Conservation (phyloP, 352 stramenopile genomes). For the Pythium brachiatum region DNA sequence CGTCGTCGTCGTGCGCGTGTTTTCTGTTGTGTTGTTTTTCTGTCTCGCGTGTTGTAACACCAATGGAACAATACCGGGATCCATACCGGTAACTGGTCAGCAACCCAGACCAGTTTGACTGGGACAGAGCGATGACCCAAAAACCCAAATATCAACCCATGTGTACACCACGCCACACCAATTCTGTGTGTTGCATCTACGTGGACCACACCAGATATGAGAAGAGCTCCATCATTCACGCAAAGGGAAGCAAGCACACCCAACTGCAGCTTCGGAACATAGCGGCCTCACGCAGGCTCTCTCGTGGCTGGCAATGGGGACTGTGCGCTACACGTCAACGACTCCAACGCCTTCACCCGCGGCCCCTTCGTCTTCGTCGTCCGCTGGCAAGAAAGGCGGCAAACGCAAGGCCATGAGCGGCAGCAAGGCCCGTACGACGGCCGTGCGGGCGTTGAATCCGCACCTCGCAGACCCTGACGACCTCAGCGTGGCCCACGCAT, state of each 20-base stretch:
- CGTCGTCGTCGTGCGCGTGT: background rate
- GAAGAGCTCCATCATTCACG: background rate
- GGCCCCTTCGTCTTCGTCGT: slow-evolving; percentile 6
- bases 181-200: too few species aligned
- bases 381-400: slow-evolving; percentile 13
- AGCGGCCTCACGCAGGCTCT: background rate
- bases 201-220: slow-evolving; percentile 5
- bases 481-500: slow-evolving; percentile 20
- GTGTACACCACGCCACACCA: slow-evolving; percentile 3
- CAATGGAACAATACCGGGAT: background rate
- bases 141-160: background rate
- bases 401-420: slow-evolving; percentile 15
- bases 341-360: background rate
- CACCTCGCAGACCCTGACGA: slow-evolving; percentile 13
- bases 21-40: slow-evolving; percentile 5
- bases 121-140: background rate
- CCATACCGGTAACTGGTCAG: background rate
- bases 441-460: slow-evolving; percentile 1
- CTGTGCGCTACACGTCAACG: slow-evolving; percentile 20
- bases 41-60: background rate
- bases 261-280: background rate
- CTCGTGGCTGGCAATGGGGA: slow-evolving; percentile 4
- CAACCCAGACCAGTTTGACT: background rate
- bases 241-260: background rate
- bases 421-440: background rate